These are phyloP conservation scores for Ogataea corticis DNA, from an alignment of 805 yeast genomes.

Conservation along the genomic window DNA sequence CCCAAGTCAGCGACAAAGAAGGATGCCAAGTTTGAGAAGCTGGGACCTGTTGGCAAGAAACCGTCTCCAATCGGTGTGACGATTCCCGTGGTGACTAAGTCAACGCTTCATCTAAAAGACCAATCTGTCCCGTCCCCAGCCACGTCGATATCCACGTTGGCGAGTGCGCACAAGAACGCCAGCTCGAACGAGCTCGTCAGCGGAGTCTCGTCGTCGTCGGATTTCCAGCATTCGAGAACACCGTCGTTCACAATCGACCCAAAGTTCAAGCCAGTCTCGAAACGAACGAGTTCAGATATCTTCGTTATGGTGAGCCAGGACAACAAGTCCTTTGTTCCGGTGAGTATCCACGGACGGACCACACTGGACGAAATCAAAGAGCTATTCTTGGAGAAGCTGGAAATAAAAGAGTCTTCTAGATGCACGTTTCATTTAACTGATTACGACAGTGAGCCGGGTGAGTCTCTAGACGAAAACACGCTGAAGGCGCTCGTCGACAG, in stretches of 20 bases:
- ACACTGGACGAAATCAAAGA: conserved; percentile 41
- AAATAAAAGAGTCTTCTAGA: conserved; percentile 12
- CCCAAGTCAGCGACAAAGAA: conserved; percentile 10
- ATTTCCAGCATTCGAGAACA: not conserved
- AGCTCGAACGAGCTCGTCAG: not conserved
- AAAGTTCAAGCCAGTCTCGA: conserved; percentile 41
- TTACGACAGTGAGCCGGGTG: conserved; percentile 59
- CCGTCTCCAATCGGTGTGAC: conserved; percentile 37
- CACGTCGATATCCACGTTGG: conserved; percentile 1
- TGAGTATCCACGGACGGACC: conserved; percentile 39
- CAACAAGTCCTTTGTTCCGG: conserved; percentile 52
- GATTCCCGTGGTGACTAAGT: conserved; percentile 33
- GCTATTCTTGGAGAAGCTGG: conserved; percentile 32
- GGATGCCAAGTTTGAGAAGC: conserved; percentile 31
- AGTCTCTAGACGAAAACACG: conserved; percentile 50
- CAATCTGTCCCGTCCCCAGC: conserved; percentile 7
- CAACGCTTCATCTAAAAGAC: conserved; percentile 24
- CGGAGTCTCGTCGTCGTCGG: not conserved
- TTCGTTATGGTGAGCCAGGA: conserved; percentile 66
- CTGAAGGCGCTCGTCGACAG: conserved; percentile 39
- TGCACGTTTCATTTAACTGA: conserved; percentile 65
- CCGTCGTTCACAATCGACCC: conserved; percentile 28
- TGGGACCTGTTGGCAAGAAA: conserved; percentile 37
- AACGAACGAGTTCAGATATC: conserved; percentile 25
- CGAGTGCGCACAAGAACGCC: not conserved